Conservation (phyloP, 1,284 basidiomycete genomes). For the Xanthoconium separans region DNA sequence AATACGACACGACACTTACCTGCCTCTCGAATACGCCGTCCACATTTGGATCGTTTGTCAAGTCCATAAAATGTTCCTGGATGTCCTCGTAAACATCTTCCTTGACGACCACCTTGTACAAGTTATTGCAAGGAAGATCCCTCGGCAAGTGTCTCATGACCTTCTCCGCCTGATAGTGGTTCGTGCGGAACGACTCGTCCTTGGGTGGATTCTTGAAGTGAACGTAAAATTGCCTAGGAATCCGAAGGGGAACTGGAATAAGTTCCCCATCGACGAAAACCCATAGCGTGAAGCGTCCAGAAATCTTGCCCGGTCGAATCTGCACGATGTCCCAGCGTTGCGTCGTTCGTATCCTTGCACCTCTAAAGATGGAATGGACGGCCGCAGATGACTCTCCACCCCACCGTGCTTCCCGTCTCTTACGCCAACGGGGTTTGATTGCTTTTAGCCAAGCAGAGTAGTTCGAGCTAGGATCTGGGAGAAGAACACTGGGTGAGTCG, state of each 20-base stretch:
- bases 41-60: slow-evolving; percentile 93
- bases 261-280: slow-evolving; percentile 82
- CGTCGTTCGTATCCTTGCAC: slow-evolving; percentile 63
- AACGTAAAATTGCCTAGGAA: slow-evolving; percentile 92
- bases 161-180: slow-evolving; percentile 72
- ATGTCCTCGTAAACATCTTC: slow-evolving; percentile 85
- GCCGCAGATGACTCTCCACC: slow-evolving; percentile 41
- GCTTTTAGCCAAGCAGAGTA: slow-evolving; percentile 83
- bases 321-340: slow-evolving; percentile 94
- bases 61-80: slow-evolving; percentile 87
- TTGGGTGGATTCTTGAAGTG: slow-evolving; percentile 75
- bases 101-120: slow-evolving; percentile 83
- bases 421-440: slow-evolving; percentile 82
- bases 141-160: slow-evolving; percentile 82
- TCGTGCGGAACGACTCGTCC: slow-evolving; percentile 62
- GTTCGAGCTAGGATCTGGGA: slow-evolving; percentile 62
- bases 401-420: slow-evolving; percentile 49
- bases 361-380: slow-evolving; percentile 80
- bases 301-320: slow-evolving; percentile 73
- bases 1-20: slow-evolving; percentile 39
- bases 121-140: slow-evolving; percentile 72
- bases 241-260: slow-evolving; percentile 76
- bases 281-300: slow-evolving; percentile 91
- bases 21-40: slow-evolving; percentile 96
- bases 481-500: slow-evolving; percentile 28